Conservation (phyloP, 176 grass and related monocot species). For the Eleusine indica region DNA sequence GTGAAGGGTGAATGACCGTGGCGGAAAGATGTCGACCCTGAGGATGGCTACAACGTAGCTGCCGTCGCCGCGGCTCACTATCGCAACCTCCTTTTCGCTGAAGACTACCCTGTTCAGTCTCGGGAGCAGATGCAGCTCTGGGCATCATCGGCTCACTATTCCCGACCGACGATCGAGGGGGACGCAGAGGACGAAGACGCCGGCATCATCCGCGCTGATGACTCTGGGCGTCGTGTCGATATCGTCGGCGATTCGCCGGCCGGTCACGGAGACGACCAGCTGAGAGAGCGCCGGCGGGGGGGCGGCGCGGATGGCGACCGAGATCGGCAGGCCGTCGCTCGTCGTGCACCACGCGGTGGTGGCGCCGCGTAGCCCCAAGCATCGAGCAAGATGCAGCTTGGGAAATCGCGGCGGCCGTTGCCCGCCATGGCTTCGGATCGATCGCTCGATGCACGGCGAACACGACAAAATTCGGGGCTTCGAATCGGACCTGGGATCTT, state of each 20-base stretch:
- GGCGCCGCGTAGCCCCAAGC: too few relatives aligned
- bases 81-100: neutral
- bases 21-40: too few relatives aligned
- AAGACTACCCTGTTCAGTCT: neutral
- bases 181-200: constrained; percentile 1
- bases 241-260: too few relatives aligned
- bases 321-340: too few relatives aligned
- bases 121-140: neutral
- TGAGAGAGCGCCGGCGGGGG: too few relatives aligned
- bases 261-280: too few relatives aligned
- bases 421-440: neutral
- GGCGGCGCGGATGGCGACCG: too few relatives aligned
- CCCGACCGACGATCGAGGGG: neutral
- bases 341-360: too few relatives aligned
- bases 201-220: neutral
- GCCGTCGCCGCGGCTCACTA: neutral
- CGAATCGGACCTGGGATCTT: too few relatives aligned
- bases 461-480: too few relatives aligned
- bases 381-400: too few relatives aligned
- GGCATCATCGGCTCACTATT: too few relatives aligned
- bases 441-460: neutral
- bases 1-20: neutral
- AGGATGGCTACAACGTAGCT: neutral
- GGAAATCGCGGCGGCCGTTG: neutral
- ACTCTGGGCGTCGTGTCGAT: neutral